Evolutionary conservation across 2,329 filamentous ascomycete species (phyloP).

Genomic region (Xylariaceae sp.): DNA sequence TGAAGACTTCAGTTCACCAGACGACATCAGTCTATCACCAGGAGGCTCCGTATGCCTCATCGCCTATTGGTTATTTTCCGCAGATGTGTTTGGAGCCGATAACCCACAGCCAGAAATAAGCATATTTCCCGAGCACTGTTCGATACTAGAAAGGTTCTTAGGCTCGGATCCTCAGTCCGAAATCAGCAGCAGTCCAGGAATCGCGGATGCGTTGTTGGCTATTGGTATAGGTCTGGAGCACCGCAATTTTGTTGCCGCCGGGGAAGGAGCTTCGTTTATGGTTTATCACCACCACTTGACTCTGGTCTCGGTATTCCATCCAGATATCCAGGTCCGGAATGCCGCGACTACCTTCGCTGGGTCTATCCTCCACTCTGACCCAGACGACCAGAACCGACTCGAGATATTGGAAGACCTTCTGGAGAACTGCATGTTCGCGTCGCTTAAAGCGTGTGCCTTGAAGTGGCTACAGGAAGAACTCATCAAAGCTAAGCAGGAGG

Average conservation of each 20-base stretch:
- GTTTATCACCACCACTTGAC: conserved; percentile 57
- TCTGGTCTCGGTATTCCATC: conserved; percentile 54
- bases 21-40: conserved; percentile 54
- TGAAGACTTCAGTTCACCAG: conserved; percentile 41
- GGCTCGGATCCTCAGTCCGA: conserved; percentile 43
- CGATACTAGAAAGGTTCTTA: conserved; percentile 50
- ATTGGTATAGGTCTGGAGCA: conserved; percentile 57
- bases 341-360: conserved; percentile 51
- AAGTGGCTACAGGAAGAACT: conserved; percentile 62
- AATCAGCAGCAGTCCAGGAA: conserved; percentile 47
- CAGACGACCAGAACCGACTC: conserved; percentile 54
- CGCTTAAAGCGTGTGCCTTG: conserved; percentile 59
- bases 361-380: conserved; percentile 52
- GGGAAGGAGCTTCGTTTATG: conserved; percentile 44
- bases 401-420: conserved; percentile 61
- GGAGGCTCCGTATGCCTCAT: conserved; percentile 56
- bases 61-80: conserved; percentile 59
- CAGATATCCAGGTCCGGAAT: conserved; percentile 48
- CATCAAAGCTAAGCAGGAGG: conserved; percentile 36
- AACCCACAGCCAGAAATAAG: conserved; percentile 48
- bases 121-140: conserved; percentile 58
- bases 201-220: conserved; percentile 55
- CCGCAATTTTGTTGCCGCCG: conserved; percentile 39
- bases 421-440: conserved; percentile 60
- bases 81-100: conserved; percentile 56